These are phyloP conservation scores for Fusarium udum DNA, from an alignment of 2,329 filamentous ascomycete species.

Conservation along the genomic window DNA sequence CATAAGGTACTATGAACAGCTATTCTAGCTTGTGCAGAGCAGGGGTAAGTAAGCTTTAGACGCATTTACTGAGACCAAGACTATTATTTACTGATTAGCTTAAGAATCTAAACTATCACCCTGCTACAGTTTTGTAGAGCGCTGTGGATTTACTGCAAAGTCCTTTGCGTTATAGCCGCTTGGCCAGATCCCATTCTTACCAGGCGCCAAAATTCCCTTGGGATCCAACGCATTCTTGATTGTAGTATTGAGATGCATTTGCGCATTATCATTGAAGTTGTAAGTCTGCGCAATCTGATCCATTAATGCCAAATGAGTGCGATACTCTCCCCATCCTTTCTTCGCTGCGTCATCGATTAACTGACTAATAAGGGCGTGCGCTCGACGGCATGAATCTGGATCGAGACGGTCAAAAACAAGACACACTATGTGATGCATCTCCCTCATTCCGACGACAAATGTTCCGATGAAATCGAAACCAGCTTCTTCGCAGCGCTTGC, in stretches of 20 bases:
- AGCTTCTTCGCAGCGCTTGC: slow-evolving; percentile 24
- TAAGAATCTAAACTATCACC: neutral
- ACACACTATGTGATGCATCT: slow-evolving; percentile 35
- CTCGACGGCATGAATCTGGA: slow-evolving; percentile 18
- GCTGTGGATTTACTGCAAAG: neutral
- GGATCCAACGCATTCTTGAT: slow-evolving; percentile 32
- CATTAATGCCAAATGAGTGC: slow-evolving; percentile 29
- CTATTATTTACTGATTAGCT: neutral
- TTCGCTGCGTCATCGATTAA: slow-evolving; percentile 26
- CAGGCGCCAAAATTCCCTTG: slow-evolving; percentile 30
- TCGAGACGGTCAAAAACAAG: slow-evolving; percentile 26
- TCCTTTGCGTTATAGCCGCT: neutral
- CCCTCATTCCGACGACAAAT: slow-evolving; percentile 29
- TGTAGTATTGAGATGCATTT: slow-evolving; percentile 14
- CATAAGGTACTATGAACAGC: no score
- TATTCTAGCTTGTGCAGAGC: no score
- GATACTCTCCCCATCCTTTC: slow-evolving; percentile 32
- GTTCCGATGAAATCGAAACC: slow-evolving; percentile 36
- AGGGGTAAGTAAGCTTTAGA: neutral
- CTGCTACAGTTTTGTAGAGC: neutral
- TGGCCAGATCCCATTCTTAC: slow-evolving; percentile 31
- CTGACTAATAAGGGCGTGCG: slow-evolving; percentile 9
- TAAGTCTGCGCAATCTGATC: slow-evolving; percentile 34
- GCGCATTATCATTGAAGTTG: slow-evolving; percentile 27
- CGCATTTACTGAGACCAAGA: neutral